phyloP scores from a whole-genome alignment of 208 protist species.

The Acanthamoeba quina region DNA sequence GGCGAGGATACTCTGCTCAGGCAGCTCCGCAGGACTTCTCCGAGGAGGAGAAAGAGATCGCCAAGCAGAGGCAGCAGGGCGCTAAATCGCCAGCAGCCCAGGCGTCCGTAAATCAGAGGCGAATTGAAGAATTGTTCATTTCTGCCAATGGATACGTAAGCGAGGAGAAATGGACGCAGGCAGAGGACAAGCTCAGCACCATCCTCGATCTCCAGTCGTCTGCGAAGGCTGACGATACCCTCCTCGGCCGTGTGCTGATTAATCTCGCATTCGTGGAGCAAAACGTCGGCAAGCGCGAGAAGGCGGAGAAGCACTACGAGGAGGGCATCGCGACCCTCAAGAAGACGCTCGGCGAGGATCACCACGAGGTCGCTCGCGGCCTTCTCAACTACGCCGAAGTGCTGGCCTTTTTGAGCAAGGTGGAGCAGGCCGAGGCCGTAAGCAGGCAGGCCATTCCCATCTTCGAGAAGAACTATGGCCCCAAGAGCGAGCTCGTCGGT shows the following conservation, averaged over 20 bases:
- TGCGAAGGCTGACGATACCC: background rate
- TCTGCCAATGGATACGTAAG: background rate
- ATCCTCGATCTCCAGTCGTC: constrained; percentile 3
- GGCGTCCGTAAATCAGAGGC: background rate
- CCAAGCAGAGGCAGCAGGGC: constrained; percentile 8
- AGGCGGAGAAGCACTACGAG: background rate
- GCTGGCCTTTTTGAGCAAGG: background rate
- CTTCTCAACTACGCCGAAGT: constrained; percentile 42
- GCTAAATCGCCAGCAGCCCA: background rate
- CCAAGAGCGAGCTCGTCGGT: constrained; percentile 3
- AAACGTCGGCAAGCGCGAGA: constrained; percentile 19
- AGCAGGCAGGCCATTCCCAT: constrained; percentile 35
- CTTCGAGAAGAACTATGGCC: constrained; percentile 31
- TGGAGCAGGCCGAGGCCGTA: background rate
- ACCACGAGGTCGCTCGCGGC: background rate
- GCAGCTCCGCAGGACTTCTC: background rate
- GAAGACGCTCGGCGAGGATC: background rate
- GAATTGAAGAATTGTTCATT: background rate
- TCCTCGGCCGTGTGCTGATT: background rate
- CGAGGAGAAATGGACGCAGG: constrained; percentile 34
- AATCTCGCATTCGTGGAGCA: constrained; percentile 30
- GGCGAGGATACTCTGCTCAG: background rate
- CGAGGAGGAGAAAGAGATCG: constrained; percentile 18
- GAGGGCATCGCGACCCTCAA: background rate
- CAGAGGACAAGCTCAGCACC: background rate